These are phyloP conservation scores for Emiliania huxleyi DNA, from an alignment of 78 protist genomes.

Conservation along the genomic window DNA sequence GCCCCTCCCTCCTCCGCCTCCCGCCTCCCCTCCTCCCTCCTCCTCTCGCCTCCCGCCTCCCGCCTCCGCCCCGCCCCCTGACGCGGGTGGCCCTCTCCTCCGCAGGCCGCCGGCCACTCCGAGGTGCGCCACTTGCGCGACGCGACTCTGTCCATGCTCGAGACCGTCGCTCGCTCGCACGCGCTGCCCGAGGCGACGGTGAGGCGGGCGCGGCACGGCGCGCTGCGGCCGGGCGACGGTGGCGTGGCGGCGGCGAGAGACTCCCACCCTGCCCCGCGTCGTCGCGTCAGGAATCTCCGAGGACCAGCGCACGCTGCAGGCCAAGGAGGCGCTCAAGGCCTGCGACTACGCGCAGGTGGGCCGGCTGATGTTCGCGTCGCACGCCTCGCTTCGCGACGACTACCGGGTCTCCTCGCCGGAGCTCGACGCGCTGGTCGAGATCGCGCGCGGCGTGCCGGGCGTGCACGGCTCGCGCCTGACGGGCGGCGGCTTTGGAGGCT, in stretches of 20 bases:
- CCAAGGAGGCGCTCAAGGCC: not conserved
- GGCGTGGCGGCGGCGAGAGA: no score
- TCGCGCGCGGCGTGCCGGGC: not conserved
- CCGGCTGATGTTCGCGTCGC: not conserved
- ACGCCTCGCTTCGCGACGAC: not conserved
- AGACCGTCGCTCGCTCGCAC: not conserved
- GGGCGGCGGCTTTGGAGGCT: conserved; percentile 27
- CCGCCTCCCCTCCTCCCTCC: no score
- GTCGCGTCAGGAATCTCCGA: no score
- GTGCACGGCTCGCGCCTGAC: conserved; percentile 26
- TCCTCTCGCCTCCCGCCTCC: no score
- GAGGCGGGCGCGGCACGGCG: conserved; percentile 1
- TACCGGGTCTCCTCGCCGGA: conserved; percentile 8
- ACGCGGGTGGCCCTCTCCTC: no score
- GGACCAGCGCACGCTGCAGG: not conserved
- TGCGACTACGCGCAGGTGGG: not conserved
- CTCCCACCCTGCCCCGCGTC: no score
- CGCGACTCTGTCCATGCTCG: not conserved
- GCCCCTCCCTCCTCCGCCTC: no score
- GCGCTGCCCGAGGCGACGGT: not conserved
- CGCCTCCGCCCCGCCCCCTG: no score
- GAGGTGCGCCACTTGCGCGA: not conserved
- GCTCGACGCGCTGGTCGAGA: conserved; percentile 32
- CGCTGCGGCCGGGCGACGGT: no score
- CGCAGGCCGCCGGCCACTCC: not conserved